Evolutionary conservation across 2,329 filamentous ascomycete species (phyloP), one percentile per base, ranked within the genome.

Genomic region (Aspergillus sclerotialis): DNA sequence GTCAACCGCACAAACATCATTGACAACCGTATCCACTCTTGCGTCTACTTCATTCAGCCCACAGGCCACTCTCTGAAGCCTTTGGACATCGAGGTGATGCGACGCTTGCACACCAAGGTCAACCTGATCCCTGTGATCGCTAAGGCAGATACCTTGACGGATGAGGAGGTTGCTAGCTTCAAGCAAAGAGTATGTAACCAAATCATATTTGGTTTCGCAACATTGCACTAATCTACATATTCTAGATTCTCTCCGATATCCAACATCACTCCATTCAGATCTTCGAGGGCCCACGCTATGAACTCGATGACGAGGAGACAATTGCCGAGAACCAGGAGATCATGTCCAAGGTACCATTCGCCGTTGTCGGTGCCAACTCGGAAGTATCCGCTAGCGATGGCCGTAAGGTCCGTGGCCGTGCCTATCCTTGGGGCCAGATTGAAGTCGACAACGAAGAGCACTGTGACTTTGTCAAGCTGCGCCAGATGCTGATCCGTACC

Each of bases 1-100:
- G 88, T 98, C 64, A 98, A 98, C 76, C 87, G 92, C 56, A 94
- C 95, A 82, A 98, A 98, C 77, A 96, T 96, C 65, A 84, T 98
- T 44, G 92, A 98, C 72, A 98, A 96, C 76, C 85, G 92, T 55
- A 93, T 98, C 45, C 92, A 98, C 58, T 92, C 92, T 37, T 96
- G 93, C 57, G 92, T 98, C 44, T 98, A 95, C 79, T 98, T 98
- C 74, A 95, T 98, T 56, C 90, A 98, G 72, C 92, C 92, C 49
- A 98, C 92, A 19, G 92, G 92, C 42, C 92, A 98, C 75, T 94
- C 92, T 21, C 74, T 98, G 58, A 98, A 98, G 81, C 92, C 92
- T 45, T 75, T 98, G 47, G 92, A 98, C 60, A 94, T 98, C 48
- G 92, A 98, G 73, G 92, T 98, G 48, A 98, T 98, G 92, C 89